Evolutionary conservation across 78 protist genomes (phyloP).

Genomic region (Salpingoeca rosetta): DNA sequence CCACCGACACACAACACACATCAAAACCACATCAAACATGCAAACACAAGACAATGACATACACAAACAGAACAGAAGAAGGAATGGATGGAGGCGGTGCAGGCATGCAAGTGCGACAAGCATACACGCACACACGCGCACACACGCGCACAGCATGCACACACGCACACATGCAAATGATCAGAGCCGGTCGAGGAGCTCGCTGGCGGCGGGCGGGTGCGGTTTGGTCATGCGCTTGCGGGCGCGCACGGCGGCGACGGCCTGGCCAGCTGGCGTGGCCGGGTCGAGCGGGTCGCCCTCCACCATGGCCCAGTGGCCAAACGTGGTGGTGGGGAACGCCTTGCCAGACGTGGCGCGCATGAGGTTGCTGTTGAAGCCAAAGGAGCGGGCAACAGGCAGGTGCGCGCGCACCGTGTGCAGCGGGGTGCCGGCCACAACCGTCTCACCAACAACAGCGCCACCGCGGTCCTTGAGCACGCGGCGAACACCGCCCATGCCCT

Average conservation of each 20-base stretch:
- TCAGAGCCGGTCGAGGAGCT: too few species aligned
- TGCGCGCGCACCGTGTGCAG: slow-evolving; percentile 48
- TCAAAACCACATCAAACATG: too few species aligned
- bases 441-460: slow-evolving; percentile 3
- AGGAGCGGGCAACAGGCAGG: slow-evolving; percentile 84
- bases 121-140: too few species aligned
- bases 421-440: slow-evolving; percentile 22
- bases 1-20: too few species aligned
- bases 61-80: not conserved
- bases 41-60: too few species aligned
- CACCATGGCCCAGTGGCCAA: slow-evolving; percentile 77
- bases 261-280: slow-evolving; percentile 1
- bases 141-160: too few species aligned
- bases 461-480: not conserved
- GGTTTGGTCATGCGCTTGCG: slow-evolving; percentile 66
- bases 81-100: not conserved
- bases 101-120: not conserved
- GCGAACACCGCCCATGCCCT: not conserved
- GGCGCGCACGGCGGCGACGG: slow-evolving; percentile 33
- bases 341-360: slow-evolving; percentile 73
- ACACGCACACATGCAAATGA: too few species aligned
- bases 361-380: slow-evolving; percentile 75
- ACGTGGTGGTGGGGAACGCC: slow-evolving; percentile 84
- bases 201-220: too few species aligned
- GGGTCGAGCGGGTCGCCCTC: slow-evolving; percentile 28